Percentiles rank a stretch among this genome's conserved stretches.
Evolutionary conservation across 257 asterid genomes (phyloP).

Genomic region (Solanum arcanum): DNA sequence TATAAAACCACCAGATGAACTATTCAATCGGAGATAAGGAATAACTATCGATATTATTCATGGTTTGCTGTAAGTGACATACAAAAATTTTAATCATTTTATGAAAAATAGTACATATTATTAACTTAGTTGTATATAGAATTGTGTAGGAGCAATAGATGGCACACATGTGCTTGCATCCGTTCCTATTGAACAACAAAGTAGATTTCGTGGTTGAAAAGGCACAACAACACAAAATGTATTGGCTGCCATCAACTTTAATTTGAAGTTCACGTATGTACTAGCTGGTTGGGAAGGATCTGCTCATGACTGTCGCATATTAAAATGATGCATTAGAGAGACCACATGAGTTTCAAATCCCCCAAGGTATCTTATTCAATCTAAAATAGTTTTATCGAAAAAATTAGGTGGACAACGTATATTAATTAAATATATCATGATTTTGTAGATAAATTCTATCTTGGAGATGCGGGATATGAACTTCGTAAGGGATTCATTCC

Average conservation of each 20-base stretch:
- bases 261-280: background rate
- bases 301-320: background rate
- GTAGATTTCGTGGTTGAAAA: background rate
- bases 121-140: too few species aligned
- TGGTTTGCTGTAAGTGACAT: too few species aligned
- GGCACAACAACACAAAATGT: background rate
- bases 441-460: background rate
- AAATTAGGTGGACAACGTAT: background rate
- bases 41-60: too few species aligned
- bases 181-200: too few species aligned
- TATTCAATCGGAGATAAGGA: too few species aligned
- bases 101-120: too few species aligned
- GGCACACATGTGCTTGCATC: too few species aligned
- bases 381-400: too few species aligned
- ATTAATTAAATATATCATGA: background rate
- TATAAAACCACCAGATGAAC: too few species aligned
- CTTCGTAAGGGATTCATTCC: background rate
- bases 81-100: too few species aligned
- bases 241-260: background rate
- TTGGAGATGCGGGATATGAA: background rate
- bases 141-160: too few species aligned
- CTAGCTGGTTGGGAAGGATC: background rate
- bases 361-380: background rate
- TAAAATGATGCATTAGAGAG: background rate
- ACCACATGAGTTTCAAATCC: background rate